These are phyloP conservation scores for Yamagishiella unicocca DNA, from an alignment of 139 green algal species.

Conservation along the genomic window DNA sequence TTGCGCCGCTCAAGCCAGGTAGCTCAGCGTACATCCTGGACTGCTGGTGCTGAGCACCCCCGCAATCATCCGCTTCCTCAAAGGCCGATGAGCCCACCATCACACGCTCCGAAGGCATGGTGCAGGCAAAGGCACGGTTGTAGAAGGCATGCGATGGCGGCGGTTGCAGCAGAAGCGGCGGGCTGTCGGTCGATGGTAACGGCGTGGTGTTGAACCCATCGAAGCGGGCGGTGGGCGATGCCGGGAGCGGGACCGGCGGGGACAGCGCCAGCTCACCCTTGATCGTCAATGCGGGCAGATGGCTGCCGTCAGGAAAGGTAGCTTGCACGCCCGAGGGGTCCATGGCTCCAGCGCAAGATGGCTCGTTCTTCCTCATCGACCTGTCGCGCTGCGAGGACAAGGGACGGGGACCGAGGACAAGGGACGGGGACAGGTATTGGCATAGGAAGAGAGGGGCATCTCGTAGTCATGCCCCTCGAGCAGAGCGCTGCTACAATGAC, in stretches of 20 bases:
- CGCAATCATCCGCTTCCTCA: not conserved
- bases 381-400: not conserved
- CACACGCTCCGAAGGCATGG: constrained; percentile 12
- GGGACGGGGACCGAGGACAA: no score
- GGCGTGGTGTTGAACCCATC: constrained; percentile 13
- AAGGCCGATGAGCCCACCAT: not conserved
- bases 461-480: no score
- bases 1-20: not conserved
- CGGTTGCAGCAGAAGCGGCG: constrained; percentile 14
- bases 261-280: not conserved
- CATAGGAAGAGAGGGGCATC: no score
- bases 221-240: constrained; percentile 1
- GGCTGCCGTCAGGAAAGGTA: no score
- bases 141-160: not conserved
- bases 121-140: not conserved
- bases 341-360: not conserved
- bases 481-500: no score
- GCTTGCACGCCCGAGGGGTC: no score
- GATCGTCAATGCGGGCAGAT: no score
- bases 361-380: not conserved
- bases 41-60: not conserved
- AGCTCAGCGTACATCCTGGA: not conserved
- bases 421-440: no score
- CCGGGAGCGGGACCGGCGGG: not conserved
- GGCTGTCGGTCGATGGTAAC: not conserved